Percentiles rank a stretch among this genome's conserved stretches.
These are phyloP conservation scores for Globisporangium megalacanthum DNA, from an alignment of 352 stramenopile genomes.

Conservation along the genomic window DNA sequence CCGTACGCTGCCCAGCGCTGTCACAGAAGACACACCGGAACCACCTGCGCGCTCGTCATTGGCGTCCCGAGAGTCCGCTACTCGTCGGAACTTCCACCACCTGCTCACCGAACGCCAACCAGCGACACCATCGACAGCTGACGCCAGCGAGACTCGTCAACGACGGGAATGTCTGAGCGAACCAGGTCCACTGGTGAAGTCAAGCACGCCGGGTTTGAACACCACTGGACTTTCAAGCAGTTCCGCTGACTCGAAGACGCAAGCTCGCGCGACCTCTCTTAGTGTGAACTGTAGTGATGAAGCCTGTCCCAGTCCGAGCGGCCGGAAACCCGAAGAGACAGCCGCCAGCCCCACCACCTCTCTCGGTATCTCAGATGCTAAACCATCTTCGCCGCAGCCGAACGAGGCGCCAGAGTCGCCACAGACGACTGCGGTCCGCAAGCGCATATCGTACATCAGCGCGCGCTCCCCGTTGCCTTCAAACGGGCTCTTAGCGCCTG, in stretches of 20 bases:
- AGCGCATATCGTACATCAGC: conserved; percentile 9
- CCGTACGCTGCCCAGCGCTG: conserved; percentile 2
- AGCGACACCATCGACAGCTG: not conserved
- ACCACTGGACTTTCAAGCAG: too few relatives aligned
- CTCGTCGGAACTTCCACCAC: not conserved
- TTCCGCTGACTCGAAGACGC: too few relatives aligned
- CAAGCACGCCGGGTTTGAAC: not conserved
- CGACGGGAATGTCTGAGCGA: too few relatives aligned
- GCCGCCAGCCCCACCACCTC: too few relatives aligned
- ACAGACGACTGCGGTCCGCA: not conserved
- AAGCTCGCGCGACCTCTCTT: too few relatives aligned
- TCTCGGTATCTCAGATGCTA: too few relatives aligned
- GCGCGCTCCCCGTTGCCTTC: not conserved
- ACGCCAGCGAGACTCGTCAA: not conserved
- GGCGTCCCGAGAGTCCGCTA: not conserved
- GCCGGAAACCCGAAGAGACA: too few relatives aligned
- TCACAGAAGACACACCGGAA: not conserved
- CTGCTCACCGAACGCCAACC: not conserved
- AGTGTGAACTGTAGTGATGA: too few relatives aligned
- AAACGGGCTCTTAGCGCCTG: not conserved
- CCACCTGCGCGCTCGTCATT: not conserved
- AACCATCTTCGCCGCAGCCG: not conserved
- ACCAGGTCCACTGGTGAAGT: too few relatives aligned
- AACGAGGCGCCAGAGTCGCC: not conserved
- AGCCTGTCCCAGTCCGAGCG: too few relatives aligned